phyloP scores from a whole-genome alignment of 1,139 yeast genomes.

The Citeromyces hawaiiensis region DNA sequence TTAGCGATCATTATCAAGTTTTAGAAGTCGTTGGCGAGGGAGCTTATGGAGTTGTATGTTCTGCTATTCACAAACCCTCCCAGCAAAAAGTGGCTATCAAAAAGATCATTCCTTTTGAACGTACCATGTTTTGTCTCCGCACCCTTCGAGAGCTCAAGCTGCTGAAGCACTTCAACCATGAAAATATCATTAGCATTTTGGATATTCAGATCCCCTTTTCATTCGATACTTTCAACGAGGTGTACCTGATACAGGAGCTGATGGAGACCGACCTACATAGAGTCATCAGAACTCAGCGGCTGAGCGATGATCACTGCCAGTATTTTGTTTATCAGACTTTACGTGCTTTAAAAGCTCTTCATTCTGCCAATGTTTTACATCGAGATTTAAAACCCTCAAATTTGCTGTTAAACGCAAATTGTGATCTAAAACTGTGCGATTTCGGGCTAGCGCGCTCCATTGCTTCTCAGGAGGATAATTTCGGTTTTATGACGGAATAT shows the following conservation, averaged over 20 bases:
- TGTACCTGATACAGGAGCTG: constrained; percentile 55
- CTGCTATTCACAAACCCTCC: constrained; percentile 82
- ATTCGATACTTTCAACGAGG: constrained; percentile 57
- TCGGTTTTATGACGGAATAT: constrained; percentile 51
- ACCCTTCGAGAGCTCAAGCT: constrained; percentile 85
- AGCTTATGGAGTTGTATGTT: constrained; percentile 95
- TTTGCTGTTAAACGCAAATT: constrained; percentile 73
- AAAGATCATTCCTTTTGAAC: constrained; percentile 86
- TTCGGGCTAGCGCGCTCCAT: constrained; percentile 40
- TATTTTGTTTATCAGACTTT: constrained; percentile 54
- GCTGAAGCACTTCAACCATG: constrained; percentile 79
- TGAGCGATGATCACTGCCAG: constrained; percentile 55
- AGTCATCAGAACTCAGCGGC: constrained; percentile 36
- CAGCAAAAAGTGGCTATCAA: constrained; percentile 89
- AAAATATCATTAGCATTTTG: constrained; percentile 78
- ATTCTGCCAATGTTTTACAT: constrained; percentile 64
- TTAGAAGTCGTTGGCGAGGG: constrained; percentile 86
- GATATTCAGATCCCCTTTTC: constrained; percentile 83
- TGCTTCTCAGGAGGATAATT: constrained; percentile 20
- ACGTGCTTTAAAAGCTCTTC: constrained; percentile 50
- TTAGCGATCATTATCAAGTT: constrained; percentile 77
- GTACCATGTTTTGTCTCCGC: constrained; percentile 82
- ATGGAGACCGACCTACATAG: constrained; percentile 60
- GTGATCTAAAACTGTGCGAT: constrained; percentile 70
- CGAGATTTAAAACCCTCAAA: constrained; percentile 90